Base-by-base conservation (phyloP, 257 asterid genomes). In the Verbena officinalis region DNA sequence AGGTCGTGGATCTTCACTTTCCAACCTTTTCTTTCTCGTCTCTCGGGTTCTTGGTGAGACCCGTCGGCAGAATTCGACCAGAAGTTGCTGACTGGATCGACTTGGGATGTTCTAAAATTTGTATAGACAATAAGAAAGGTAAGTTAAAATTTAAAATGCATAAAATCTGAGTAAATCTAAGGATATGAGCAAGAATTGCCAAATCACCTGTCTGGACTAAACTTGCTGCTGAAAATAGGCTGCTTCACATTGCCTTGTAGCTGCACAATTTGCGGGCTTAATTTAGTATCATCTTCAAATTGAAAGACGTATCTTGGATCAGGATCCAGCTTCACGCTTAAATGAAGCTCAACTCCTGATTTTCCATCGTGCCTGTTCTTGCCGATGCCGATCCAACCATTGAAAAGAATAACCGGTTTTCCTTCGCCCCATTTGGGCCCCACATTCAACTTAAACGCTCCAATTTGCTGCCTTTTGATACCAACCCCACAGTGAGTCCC, bases 201-300 rank as follows among this genome's bases (percentile, higher is more conserved):
- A 27, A 2, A 40, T 86, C 67, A 91, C 98, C 98, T 86, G 87
- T 93, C 98, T 69, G 64, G 85, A 74, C 80, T 90, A 73, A 89
- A 93, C 86, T 81, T 86, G 97, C 97, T 90, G 84, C 97, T 93
- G 78, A 93, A 90, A 75, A 93, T 93, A 23, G 97, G 95, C 79
- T 93, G 99, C 64, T 81, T 84, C 48, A 76, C 78, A 17, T 76
- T 71, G 46, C 99, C 99, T 74, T 86, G 99, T 62, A 85, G 95
- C 84, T 93, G 97, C 69, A 93, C 99, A 63, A 89, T 64, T 55
- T 87, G 96, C 1, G 99, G 97, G 69, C 95, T 90, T 22, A 83
- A 68, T 70, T 80, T 93, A 17, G 96, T 81, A 73, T 90, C 95
- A 17, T 90, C 97, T 71, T 90, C 97, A 56, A 93, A 93, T 71